These are phyloP conservation scores for Pichia norvegensis DNA, from an alignment of 1,139 yeast species.

Conservation along the genomic window DNA sequence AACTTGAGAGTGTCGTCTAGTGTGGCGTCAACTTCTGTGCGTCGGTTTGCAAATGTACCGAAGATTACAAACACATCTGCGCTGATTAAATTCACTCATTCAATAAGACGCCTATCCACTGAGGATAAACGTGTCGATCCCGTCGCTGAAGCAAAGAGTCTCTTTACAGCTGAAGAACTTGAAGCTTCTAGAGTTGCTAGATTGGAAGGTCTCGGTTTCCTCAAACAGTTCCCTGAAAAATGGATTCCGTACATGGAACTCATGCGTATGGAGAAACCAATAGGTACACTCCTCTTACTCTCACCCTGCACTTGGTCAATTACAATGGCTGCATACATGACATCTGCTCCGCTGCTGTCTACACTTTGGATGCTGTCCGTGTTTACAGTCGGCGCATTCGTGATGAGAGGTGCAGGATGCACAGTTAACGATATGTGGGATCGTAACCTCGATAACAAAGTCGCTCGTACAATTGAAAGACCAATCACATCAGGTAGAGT, in stretches of 20 bases:
- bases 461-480: conserved; percentile 77
- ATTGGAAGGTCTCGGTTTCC: conserved; percentile 49
- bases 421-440: conserved; percentile 89
- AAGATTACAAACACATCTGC: too few relatives aligned
- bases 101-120: neutral
- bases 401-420: conserved; percentile 98
- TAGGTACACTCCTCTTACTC: conserved; percentile 76
- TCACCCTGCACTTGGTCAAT: conserved; percentile 81
- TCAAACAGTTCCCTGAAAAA: conserved; percentile 56
- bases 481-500: conserved; percentile 90
- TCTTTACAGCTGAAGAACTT: conserved; percentile 48
- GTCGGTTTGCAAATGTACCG: too few relatives aligned
- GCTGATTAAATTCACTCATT: too few relatives aligned
- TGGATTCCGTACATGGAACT: conserved; percentile 88
- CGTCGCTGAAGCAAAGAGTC: conserved; percentile 12
- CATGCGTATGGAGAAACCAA: conserved; percentile 88
- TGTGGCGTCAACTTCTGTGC: neutral
- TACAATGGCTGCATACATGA: conserved; percentile 74
- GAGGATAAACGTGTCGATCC: neutral
- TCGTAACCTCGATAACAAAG: conserved; percentile 72
- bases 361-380: conserved; percentile 53
- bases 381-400: conserved; percentile 74
- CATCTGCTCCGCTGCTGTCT: conserved; percentile 58
- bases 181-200: conserved; percentile 51
- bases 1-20: too few relatives aligned